phyloP scores from a whole-genome alignment of 1,284 basidiomycete species.

The Irpex lacteus region DNA sequence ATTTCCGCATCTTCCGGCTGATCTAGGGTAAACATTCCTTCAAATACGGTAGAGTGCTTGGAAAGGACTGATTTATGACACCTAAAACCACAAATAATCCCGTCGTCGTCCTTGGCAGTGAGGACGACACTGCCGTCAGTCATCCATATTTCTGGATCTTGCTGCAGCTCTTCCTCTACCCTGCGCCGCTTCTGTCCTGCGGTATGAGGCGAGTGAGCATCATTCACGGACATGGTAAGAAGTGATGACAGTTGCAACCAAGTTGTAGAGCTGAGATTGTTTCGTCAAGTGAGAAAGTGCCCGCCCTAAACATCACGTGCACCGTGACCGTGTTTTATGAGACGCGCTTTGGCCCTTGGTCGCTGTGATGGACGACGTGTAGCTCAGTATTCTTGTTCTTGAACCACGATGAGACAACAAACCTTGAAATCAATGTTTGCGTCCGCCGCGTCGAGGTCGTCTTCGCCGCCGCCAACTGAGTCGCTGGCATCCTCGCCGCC shows the following conservation, averaged over 20 bases:
- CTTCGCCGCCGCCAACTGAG: background rate
- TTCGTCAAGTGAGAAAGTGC: too few relatives aligned
- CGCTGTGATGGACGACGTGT: too few relatives aligned
- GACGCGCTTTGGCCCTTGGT: too few relatives aligned
- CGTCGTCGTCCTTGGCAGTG: background rate
- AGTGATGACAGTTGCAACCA: too few relatives aligned
- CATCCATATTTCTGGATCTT: constrained; percentile 12
- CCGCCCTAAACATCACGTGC: background rate
- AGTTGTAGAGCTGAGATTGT: too few relatives aligned
- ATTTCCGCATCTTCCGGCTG: background rate
- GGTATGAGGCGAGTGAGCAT: background rate
- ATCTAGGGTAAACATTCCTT: constrained; percentile 2
- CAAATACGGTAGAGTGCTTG: constrained; percentile 2
- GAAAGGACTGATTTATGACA: constrained; percentile 12
- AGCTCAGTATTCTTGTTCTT: background rate
- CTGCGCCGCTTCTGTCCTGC: background rate
- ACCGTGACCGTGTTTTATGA: background rate
- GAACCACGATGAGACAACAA: constrained; percentile 1
- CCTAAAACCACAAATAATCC: constrained; percentile 3
- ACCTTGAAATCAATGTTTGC: background rate
- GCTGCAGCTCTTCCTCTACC: background rate
- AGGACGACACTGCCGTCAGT: constrained; percentile 17
- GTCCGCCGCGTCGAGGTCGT: background rate
- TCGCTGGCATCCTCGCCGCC: constrained; percentile 1
- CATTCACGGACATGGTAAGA: background rate